Percentiles rank a stretch among this genome's conserved stretches.
phyloP scores from a whole-genome alignment of 768 basidiomycete genomes.

The Trametes cingulata region DNA sequence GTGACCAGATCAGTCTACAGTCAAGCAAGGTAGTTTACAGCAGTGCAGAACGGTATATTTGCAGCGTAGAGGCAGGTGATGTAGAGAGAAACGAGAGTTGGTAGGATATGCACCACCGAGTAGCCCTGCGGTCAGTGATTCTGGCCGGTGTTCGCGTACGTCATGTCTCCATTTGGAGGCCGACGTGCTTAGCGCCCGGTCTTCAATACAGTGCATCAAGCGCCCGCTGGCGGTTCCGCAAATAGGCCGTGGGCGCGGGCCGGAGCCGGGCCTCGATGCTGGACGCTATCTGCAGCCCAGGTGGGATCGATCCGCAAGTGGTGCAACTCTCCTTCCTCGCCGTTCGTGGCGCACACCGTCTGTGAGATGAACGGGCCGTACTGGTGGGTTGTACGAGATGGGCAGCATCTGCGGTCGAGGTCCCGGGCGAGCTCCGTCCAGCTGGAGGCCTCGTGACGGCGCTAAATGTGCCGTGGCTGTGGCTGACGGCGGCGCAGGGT shows the following conservation, averaged over 20 bases:
- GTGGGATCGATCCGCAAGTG: constrained; percentile 3
- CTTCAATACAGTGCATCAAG: background rate
- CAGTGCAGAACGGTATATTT: background rate
- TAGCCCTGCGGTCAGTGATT: background rate
- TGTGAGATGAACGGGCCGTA: constrained; percentile 7
- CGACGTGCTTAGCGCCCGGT: background rate
- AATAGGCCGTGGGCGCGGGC: background rate
- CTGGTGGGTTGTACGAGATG: constrained; percentile 1
- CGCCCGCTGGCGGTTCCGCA: background rate
- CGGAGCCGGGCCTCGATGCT: constrained; percentile 1
- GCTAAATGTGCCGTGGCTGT: constrained; percentile 16
- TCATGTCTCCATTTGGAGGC: constrained; percentile 6
- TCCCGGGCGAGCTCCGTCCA: constrained; percentile 16
- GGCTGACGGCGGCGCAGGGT: constrained; percentile 17
- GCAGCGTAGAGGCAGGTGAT: background rate
- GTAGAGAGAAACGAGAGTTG: background rate
- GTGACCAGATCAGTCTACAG: background rate
- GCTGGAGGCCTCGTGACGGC: constrained; percentile 19
- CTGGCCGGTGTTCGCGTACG: constrained; percentile 9
- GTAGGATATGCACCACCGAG: background rate
- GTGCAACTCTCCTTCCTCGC: background rate
- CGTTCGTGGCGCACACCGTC: background rate
- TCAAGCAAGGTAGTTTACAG: background rate
- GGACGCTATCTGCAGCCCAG: background rate
- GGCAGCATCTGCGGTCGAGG: background rate